A percentile compares a stretch with the other conserved stretches of the same genome.
Conservation (phyloP, 2,329 filamentous ascomycete genomes). For the Incumbomyces lentus region DNA sequence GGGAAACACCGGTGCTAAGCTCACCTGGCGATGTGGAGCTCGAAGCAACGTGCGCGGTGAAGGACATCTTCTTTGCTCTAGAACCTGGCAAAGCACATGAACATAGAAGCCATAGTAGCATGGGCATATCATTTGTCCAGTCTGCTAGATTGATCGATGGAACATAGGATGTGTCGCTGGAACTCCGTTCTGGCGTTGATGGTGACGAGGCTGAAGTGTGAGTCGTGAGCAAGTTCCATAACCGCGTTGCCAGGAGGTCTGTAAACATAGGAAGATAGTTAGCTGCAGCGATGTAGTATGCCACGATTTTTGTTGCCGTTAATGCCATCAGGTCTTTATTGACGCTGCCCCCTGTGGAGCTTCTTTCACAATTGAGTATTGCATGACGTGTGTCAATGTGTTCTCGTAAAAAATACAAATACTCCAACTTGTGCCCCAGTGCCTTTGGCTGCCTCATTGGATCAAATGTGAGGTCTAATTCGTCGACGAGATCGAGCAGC, state of each 20-base stretch:
- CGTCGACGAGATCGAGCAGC: background rate
- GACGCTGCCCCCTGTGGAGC: background rate
- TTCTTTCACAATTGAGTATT: background rate
- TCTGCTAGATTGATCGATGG: background rate
- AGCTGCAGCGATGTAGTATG: background rate
- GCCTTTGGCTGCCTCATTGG: background rate
- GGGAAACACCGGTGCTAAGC: no score
- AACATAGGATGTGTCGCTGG: background rate
- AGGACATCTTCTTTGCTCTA: background rate
- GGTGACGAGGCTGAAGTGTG: background rate
- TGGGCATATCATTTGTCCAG: conserved; percentile 3
- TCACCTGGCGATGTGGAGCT: background rate
- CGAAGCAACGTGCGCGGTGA: background rate
- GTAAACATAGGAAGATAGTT: conserved; percentile 3
- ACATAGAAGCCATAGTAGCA: conserved; percentile 2
- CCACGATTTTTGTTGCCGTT: background rate
- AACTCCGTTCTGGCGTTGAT: background rate
- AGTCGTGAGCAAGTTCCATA: conserved; percentile 1
- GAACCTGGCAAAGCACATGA: background rate
- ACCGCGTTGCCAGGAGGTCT: background rate
- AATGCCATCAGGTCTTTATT: background rate
- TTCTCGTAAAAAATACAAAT: conserved; percentile 2
- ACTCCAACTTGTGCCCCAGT: background rate
- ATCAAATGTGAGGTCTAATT: background rate
- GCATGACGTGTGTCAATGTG: conserved; percentile 3